Base-by-base conservation (phyloP, 2,329 filamentous ascomycete species). In the Diaporthe sp. region DNA sequence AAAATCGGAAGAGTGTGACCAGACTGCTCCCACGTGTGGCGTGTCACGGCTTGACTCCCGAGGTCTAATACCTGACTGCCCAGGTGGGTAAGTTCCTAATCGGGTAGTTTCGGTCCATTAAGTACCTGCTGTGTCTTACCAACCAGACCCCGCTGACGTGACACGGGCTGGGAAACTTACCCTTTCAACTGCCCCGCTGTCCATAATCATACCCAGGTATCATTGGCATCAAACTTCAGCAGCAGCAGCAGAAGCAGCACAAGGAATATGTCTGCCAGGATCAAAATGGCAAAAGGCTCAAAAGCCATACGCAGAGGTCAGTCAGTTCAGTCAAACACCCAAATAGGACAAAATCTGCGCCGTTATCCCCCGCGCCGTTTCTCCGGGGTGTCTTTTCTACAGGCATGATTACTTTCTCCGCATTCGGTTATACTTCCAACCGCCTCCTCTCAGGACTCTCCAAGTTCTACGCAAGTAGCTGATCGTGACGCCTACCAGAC, bases 401-500 rank as follows among this genome's bases (percentile, higher is more conserved):
- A 12, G 5, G n/a, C 15, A 28, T 17, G 15, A 31, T 55, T 12
- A 46, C 39, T 65, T n/a, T 65, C 60, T 65, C 60, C 60, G 39
- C 42, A 65, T 65, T 19, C 22, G 39, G 60, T 31, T 65, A n/a
- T 31, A 65, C 39, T 46, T 19, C 60, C 60, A 65, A 46, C 60
- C 25, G 19, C n/a, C 25, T 19, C 5, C n/a, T 28, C 28, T 28
- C 5, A 19, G n/a, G 10, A 13, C 42, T 13, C 10, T 25, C 57
- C 25, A 12, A 13, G 3, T n/a, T 25, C 4, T 25, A 1, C 12
- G 8, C 39, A 65, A 46, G 10, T 65, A 13, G 22, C 60, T 31
- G 31, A 65, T 39, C 25, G 3, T 13, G 39, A n/a, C 7, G 10
- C 25, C 28, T 31, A 15, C 61, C 73, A 82, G 81, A 82, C 49